Percentiles rank a stretch among this genome's conserved stretches.
Conservation (phyloP, 139 green algal genomes). For the Picochlorum sp. region DNA sequence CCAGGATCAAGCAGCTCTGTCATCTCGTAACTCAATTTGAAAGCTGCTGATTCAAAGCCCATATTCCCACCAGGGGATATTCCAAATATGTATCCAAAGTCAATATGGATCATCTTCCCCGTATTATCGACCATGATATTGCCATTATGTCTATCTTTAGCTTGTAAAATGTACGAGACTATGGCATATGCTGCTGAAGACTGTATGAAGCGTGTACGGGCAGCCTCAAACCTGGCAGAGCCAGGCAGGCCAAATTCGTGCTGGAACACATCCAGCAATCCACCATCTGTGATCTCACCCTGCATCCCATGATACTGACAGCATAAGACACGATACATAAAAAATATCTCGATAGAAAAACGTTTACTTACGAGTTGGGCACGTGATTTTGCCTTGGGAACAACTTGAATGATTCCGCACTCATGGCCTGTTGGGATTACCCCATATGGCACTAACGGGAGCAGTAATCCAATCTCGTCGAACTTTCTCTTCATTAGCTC, state of each 20-base stretch:
- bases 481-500: conserved; percentile 66
- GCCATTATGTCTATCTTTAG: conserved; percentile 96
- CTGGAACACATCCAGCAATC: conserved; percentile 89
- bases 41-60: conserved; percentile 89
- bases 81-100: conserved; percentile 98
- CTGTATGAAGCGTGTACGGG: conserved; percentile 80
- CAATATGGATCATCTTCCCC: conserved; percentile 95
- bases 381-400: conserved; percentile 71
- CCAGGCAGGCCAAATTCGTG: conserved; percentile 77
- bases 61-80: conserved; percentile 65
- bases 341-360: neutral
- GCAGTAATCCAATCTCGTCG: conserved; percentile 51
- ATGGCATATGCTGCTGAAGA: conserved; percentile 77
- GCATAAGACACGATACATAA: conserved; percentile 64
- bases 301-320: conserved; percentile 24
- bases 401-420: conserved; percentile 89
- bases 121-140: conserved; percentile 92
- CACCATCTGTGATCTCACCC: conserved; percentile 83
- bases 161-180: conserved; percentile 78
- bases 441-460: conserved; percentile 90
- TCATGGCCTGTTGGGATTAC: conserved; percentile 94
- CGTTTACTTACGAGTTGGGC: conserved; percentile 26
- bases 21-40: conserved; percentile 97
- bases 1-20: conserved; percentile 93
- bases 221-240: conserved; percentile 67